These are phyloP conservation scores for Fonsecaea multimorphosa DNA, from an alignment of 2,329 filamentous ascomycete genomes.

Conservation along the genomic window DNA sequence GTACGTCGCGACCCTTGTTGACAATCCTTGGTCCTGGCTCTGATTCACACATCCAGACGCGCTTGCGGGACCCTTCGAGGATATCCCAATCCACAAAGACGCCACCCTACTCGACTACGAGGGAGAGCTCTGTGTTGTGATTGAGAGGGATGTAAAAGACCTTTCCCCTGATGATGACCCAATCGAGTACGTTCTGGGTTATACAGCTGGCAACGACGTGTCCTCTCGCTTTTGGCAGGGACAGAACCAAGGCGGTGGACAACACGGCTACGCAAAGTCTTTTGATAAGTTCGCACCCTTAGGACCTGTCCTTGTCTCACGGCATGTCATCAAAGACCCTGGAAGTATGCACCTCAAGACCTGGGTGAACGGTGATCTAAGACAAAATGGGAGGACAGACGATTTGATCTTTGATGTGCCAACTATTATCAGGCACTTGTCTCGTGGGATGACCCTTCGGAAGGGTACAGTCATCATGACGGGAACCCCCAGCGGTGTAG, in stretches of 20 bases:
- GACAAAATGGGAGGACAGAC: constrained; percentile 45
- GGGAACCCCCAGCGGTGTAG: constrained; percentile 51
- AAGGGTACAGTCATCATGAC: constrained; percentile 48
- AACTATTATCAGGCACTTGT: constrained; percentile 44
- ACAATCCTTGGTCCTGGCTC: neutral
- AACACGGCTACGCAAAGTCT: constrained; percentile 75
- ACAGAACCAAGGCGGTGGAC: constrained; percentile 63
- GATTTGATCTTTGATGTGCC: constrained; percentile 48
- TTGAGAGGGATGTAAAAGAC: constrained; percentile 50
- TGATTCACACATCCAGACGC: neutral
- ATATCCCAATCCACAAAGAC: constrained; percentile 47
- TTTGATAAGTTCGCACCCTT: constrained; percentile 80
- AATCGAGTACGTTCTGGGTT: constrained; percentile 75
- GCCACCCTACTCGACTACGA: constrained; percentile 51
- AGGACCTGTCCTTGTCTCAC: constrained; percentile 72
- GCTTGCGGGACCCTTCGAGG: constrained; percentile 35
- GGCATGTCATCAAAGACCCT: constrained; percentile 50
- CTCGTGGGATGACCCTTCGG: constrained; percentile 46
- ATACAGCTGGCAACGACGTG: constrained; percentile 78
- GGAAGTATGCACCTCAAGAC: constrained; percentile 48
- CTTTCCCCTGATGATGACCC: constrained; percentile 57
- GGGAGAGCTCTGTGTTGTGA: constrained; percentile 48
- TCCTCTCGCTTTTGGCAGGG: constrained; percentile 75
- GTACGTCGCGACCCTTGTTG: neutral
- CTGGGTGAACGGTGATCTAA: constrained; percentile 47